Conservation (phyloP, 1,139 yeast species). For the Geotrichum klebahnii region DNA sequence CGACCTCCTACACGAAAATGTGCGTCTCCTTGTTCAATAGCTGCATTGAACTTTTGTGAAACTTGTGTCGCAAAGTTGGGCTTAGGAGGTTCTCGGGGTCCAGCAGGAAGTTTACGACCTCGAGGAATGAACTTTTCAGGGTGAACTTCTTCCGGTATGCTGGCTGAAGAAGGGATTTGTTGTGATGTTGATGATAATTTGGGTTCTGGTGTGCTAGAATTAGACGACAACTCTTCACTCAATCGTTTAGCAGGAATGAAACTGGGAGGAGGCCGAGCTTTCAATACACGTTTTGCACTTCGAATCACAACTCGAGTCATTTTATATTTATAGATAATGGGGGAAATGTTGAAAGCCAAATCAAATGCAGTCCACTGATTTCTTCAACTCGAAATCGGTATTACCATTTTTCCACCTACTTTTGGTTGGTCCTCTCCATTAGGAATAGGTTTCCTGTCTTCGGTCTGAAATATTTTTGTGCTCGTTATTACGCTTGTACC, state of each 20-base stretch:
- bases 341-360: too few species aligned
- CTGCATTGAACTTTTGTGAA: constrained; percentile 46
- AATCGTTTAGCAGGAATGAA: constrained; percentile 18
- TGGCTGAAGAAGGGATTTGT: not conserved
- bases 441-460: too few species aligned
- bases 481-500: too few species aligned
- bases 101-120: constrained; percentile 6
- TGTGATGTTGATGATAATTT: not conserved
- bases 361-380: too few species aligned
- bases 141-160: too few species aligned
- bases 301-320: constrained; percentile 19
- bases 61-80: constrained; percentile 22
- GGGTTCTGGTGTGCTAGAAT: not conserved
- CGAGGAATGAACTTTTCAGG: constrained; percentile 2
- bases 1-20: constrained; percentile 78
- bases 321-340: too few species aligned
- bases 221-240: not conserved
- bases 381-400: too few species aligned
- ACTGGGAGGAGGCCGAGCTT: constrained; percentile 20
- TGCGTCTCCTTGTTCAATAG: constrained; percentile 61
- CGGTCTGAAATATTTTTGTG: too few species aligned
- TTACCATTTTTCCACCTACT: too few species aligned
- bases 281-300: constrained; percentile 18
- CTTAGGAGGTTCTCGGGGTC: constrained; percentile 14
- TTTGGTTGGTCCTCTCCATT: too few species aligned